These are phyloP conservation scores for Coniella lustricola DNA, from an alignment of 2,329 filamentous ascomycete species.

Conservation along the genomic window DNA sequence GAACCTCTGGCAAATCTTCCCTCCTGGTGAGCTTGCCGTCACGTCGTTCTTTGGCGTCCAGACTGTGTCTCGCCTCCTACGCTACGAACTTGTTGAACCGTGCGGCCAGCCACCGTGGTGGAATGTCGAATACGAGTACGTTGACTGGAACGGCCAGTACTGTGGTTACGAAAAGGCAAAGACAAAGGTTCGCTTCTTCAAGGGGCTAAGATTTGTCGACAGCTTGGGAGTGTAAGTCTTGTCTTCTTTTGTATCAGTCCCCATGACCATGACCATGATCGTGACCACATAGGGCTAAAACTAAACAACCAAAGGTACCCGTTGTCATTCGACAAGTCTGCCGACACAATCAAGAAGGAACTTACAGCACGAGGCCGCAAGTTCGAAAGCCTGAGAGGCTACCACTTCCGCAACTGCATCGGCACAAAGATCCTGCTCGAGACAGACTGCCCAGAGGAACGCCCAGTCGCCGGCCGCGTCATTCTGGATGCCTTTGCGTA, in stretches of 20 bases:
- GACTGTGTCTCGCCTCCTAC: slow-evolving; percentile 28
- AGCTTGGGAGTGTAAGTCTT: slow-evolving; percentile 19
- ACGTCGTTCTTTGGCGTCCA: slow-evolving; percentile 28
- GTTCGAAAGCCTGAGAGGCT: slow-evolving; percentile 28
- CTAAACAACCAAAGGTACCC: slow-evolving; percentile 20
- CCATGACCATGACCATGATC: neutral
- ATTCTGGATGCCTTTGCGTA: slow-evolving; percentile 31
- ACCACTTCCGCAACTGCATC: slow-evolving; percentile 24
- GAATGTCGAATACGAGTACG: slow-evolving; percentile 26
- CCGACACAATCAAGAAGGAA: slow-evolving; percentile 19
- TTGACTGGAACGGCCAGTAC: slow-evolving; percentile 30
- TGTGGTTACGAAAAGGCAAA: slow-evolving; percentile 23
- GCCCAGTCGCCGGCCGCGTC: slow-evolving; percentile 25
- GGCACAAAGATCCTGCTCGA: slow-evolving; percentile 25
- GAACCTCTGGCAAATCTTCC: slow-evolving; percentile 30
- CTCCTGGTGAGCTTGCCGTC: slow-evolving; percentile 25
- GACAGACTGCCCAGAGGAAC: slow-evolving; percentile 19
- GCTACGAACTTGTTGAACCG: slow-evolving; percentile 19
- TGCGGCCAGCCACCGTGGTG: slow-evolving; percentile 17
- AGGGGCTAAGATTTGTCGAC: slow-evolving; percentile 22
- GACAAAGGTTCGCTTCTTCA: slow-evolving; percentile 22
- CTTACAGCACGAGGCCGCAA: slow-evolving; percentile 26
- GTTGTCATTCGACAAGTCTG: slow-evolving; percentile 21
- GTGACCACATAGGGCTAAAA: neutral
- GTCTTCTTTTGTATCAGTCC: too few species aligned